Evolutionary conservation across 345 rosid species (phyloP).

Genomic region (Eucalyptus microcorys): DNA sequence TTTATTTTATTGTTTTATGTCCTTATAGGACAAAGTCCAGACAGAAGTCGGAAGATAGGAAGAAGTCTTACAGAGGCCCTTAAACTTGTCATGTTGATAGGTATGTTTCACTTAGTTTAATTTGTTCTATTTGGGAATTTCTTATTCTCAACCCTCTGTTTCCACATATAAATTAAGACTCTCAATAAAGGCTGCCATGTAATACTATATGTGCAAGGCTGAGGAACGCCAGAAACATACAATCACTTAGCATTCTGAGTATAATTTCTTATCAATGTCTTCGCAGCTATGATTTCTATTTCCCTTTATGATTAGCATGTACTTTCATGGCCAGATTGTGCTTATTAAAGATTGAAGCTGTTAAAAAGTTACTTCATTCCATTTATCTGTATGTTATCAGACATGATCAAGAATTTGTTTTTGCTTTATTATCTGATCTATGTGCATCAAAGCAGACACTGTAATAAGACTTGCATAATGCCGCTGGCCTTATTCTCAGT

Average conservation of each 20-base stretch:
- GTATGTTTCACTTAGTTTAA: constrained; percentile 68
- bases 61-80: constrained; percentile 54
- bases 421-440: background rate
- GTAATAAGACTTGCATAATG: background rate
- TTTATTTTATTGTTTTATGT: background rate
- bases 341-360: background rate
- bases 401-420: background rate
- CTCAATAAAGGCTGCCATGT: background rate
- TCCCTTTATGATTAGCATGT: background rate
- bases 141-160: background rate
- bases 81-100: constrained; percentile 79
- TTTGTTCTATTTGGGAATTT: constrained; percentile 51
- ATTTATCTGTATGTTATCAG: background rate
- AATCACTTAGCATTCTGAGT: background rate
- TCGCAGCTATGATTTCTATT: background rate
- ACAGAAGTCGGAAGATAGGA: constrained; percentile 33
- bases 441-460: background rate
- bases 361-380: background rate
- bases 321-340: background rate
- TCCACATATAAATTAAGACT: background rate
- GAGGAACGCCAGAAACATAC: background rate
- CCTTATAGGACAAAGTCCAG: background rate
- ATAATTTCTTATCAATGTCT: background rate
- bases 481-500: background rate
- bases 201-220: background rate